Conservation (phyloP, 495 filamentous ascomycete species). For the Hypoxylon subgilvum region DNA sequence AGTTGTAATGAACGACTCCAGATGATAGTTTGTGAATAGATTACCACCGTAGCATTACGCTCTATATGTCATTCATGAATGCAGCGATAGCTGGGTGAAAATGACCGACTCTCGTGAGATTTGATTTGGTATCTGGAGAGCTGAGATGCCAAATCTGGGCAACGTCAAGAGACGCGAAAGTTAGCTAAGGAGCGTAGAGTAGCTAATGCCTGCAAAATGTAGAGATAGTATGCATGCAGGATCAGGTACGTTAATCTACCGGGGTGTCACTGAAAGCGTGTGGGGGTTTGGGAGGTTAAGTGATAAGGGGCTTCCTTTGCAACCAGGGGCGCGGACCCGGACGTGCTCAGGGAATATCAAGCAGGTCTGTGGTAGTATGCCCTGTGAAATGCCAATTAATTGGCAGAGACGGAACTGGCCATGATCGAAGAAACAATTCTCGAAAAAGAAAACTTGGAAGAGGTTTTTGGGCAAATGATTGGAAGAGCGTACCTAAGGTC, state of each 20-base stretch:
- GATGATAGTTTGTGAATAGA: neutral
- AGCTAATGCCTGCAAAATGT: neutral
- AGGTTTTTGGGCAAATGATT: slow-evolving; percentile 10
- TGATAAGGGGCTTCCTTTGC: slow-evolving; percentile 23
- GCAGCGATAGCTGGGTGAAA: slow-evolving; percentile 6
- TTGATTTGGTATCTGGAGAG: neutral
- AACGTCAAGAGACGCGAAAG: neutral
- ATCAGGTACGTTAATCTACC: neutral
- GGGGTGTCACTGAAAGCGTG: slow-evolving; percentile 13
- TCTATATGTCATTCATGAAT: slow-evolving; percentile 18
- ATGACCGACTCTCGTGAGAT: slow-evolving; percentile 27
- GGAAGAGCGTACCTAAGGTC: slow-evolving; percentile 35
- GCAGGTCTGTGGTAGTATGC: slow-evolving; percentile 12
- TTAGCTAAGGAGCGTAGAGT: slow-evolving; percentile 7
- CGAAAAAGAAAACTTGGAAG: slow-evolving; percentile 8
- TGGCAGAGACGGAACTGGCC: slow-evolving; percentile 10
- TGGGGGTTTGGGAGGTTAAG: slow-evolving; percentile 8
- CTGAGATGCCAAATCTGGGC: neutral
- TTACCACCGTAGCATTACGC: neutral
- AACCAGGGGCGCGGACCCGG: slow-evolving; percentile 10
- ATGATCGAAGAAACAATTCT: slow-evolving; percentile 18
- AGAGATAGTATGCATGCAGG: slow-evolving; percentile 1
- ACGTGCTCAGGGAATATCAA: slow-evolving; percentile 3
- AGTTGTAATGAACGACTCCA: slow-evolving; percentile 7
- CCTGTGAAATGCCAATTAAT: slow-evolving; percentile 9